These are phyloP conservation scores for Acanthamoeba castellanii DNA, from an alignment of 208 protist genomes.

Conservation along the genomic window DNA sequence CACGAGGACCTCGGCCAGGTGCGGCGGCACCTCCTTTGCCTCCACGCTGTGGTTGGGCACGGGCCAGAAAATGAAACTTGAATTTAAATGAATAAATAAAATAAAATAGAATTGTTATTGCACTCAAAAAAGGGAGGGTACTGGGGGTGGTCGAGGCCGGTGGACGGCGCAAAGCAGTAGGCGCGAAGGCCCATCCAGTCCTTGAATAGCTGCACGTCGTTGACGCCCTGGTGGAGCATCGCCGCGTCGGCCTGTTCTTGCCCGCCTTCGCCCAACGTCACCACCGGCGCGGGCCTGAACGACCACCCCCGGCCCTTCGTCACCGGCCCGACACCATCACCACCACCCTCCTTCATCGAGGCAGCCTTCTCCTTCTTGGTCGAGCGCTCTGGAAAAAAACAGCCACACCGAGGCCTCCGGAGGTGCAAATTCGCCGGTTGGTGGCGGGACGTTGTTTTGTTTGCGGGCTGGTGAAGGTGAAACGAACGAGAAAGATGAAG, in stretches of 20 bases:
- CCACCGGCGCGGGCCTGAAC: not conserved
- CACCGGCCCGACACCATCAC: too few relatives aligned
- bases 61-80: not conserved
- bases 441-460: too few relatives aligned
- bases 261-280: not conserved
- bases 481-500: too few relatives aligned
- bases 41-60: not conserved
- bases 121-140: not conserved
- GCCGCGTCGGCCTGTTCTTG: not conserved
- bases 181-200: not conserved
- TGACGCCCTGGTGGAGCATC: not conserved
- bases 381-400: too few relatives aligned
- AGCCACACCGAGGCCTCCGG: too few relatives aligned
- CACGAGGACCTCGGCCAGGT: constrained; percentile 3
- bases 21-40: not conserved
- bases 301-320: not conserved
- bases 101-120: not conserved
- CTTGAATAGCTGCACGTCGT: not conserved
- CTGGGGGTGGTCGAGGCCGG: constrained; percentile 6
- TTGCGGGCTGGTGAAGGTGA: too few relatives aligned
- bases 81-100: not conserved
- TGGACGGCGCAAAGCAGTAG: constrained; percentile 36
- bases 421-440: too few relatives aligned
- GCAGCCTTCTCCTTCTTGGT: too few relatives aligned
- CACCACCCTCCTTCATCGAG: too few relatives aligned